These are phyloP conservation scores for Laburnicola sp. DNA, from an alignment of 2,329 filamentous ascomycete genomes.

Conservation along the genomic window DNA sequence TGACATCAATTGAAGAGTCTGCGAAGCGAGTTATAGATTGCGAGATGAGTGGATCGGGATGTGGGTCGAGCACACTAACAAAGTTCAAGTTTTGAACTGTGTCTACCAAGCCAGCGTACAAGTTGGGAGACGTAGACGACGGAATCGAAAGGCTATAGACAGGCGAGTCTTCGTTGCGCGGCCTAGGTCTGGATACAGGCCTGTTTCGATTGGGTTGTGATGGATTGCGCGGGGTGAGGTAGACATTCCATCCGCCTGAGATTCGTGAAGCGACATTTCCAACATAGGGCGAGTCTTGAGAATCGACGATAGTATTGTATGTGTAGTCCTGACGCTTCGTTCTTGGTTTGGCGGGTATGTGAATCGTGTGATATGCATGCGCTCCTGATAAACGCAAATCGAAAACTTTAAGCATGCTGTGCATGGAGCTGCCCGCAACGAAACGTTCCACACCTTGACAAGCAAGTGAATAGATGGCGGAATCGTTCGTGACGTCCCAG, in stretches of 20 bases:
- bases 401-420: constrained; percentile 64
- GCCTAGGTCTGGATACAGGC: constrained; percentile 21
- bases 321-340: constrained; percentile 15
- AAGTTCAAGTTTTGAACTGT: constrained; percentile 50
- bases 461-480: constrained; percentile 62
- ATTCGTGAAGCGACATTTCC: constrained; percentile 7
- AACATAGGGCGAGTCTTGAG: too few relatives aligned
- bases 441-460: constrained; percentile 60
- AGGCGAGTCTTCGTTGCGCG: constrained; percentile 40
- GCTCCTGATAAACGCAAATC: constrained; percentile 59
- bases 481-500: constrained; percentile 60
- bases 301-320: constrained; percentile 21
- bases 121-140: constrained; percentile 47
- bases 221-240: constrained; percentile 45
- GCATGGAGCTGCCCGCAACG: constrained; percentile 59
- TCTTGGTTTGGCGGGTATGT: constrained; percentile 19
- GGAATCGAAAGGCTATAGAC: constrained; percentile 55
- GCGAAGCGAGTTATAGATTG: constrained; percentile 17
- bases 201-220: constrained; percentile 20
- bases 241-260: constrained; percentile 51
- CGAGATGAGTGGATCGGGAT: constrained; percentile 49
- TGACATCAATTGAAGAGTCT: constrained; percentile 26
- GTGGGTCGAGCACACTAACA: constrained; percentile 46
- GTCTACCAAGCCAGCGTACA: constrained; percentile 55
- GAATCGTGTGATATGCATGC: constrained; percentile 43